Evolutionary conservation across 108 stramenopile genomes (phyloP), one percentile per base, ranked within the genome.

Genomic region (Cyclotella cryptica): DNA sequence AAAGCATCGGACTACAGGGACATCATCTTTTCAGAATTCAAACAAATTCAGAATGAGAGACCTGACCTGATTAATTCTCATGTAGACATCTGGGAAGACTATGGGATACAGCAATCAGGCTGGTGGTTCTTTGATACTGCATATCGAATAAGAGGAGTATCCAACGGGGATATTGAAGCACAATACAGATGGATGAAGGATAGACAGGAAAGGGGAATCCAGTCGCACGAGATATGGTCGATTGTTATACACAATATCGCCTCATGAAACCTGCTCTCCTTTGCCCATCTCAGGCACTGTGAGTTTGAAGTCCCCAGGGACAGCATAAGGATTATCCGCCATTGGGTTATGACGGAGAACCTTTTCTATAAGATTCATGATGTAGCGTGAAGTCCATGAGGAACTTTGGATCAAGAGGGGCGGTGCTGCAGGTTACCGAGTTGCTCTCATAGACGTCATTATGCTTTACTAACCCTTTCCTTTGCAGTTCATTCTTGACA

Each of bases 41-140:
- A 72, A 19, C 1, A n/a, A 3, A 72, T 72, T 10, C 71, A 72
- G 43, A 11, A 39, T 29, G n/a, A 22, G 1, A 57, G 39, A 15
- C 6, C 58, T 19, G 44, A 35, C 29, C 59, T 72, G 22, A 72
- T 72, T 29, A 59, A 72, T 35, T 40, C 71, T 27, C 26, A 44
- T 29, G 40, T 40, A 13, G 39, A 72, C 10, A 40, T 72, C 0
- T 72, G 71, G 71, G 59, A 60, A 41, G 71, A 72, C 29, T 72
- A 30, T 44, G 71, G 71, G 17, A 51, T 72, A 1, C 71, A 72
- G 29, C 58, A 59, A 30, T 63, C 61, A 15, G 62, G 71, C 10
- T 15, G 71, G n/a, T 35, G 59, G 1, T 61, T 61, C 59, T 44
- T 72, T 26, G 39, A 28, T 57, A 72, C 60, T 15, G 13, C 35